Evolutionary conservation across 805 yeast species (phyloP).

Genomic region (Suhomyces prunicola): DNA sequence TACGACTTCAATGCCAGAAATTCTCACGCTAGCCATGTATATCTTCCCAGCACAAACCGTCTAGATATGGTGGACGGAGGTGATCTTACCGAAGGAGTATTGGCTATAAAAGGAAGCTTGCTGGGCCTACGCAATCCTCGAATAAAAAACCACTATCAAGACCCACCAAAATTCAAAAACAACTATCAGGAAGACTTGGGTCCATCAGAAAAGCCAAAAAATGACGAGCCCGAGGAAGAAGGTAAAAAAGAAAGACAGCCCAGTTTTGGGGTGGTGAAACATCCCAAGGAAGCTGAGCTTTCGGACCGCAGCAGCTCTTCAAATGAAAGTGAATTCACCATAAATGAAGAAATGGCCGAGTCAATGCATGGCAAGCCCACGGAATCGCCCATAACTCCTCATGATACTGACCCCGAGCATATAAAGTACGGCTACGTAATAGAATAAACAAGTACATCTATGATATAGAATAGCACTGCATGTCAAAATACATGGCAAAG

Average conservation of each 20-base stretch:
- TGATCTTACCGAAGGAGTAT: constrained; percentile 21
- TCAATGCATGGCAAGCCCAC: background rate
- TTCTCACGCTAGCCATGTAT: constrained; percentile 11
- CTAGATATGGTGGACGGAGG: constrained; percentile 25
- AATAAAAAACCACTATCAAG: constrained; percentile 26
- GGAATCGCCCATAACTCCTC: background rate
- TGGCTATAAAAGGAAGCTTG: constrained; percentile 16
- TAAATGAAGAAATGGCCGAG: constrained; percentile 5
- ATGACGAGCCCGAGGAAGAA: background rate
- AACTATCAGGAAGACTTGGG: background rate
- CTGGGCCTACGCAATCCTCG: constrained; percentile 25
- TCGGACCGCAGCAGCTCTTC: constrained; percentile 5
- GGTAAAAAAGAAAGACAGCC: constrained; percentile 11
- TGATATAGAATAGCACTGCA: no score
- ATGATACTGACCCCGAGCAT: constrained; percentile 13
- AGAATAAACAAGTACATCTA: constrained; percentile 2
- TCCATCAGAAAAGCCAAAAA: background rate
- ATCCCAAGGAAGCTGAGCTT: background rate
- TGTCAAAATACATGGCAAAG: no score
- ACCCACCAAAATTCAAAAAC: background rate
- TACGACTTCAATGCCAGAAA: constrained; percentile 17
- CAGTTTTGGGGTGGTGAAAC: constrained; percentile 12
- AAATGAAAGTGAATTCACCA: constrained; percentile 12
- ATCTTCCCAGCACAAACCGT: constrained; percentile 16
- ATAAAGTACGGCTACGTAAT: constrained; percentile 15